Percentiles rank a stretch among this genome's conserved stretches.
phyloP scores from a whole-genome alignment of 208 protist species.

The Vickermania ingenoplastis region DNA sequence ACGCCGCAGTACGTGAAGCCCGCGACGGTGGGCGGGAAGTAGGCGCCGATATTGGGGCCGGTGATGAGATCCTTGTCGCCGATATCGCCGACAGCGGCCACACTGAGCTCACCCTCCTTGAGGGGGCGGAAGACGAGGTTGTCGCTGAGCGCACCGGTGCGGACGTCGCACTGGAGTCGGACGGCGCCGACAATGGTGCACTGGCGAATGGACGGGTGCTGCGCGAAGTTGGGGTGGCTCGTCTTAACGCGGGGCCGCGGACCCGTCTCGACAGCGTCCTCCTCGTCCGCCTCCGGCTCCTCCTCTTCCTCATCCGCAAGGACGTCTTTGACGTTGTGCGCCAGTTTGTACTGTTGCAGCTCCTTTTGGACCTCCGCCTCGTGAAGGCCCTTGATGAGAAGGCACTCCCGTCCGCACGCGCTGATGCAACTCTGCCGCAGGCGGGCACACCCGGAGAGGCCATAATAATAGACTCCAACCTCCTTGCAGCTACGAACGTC shows the following conservation, averaged over 20 bases:
- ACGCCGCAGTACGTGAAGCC: constrained; percentile 26
- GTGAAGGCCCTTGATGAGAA: constrained; percentile 48
- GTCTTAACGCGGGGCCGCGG: background rate
- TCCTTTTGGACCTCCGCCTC: constrained; percentile 20
- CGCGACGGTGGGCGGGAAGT: constrained; percentile 7
- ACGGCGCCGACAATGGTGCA: constrained; percentile 54
- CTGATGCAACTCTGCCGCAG: constrained; percentile 28
- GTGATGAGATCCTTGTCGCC: constrained; percentile 10
- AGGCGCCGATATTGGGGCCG: constrained; percentile 10
- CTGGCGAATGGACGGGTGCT: constrained; percentile 44
- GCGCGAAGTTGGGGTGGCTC: constrained; percentile 20
- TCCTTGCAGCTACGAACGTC: constrained; percentile 44
- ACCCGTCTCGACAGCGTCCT: constrained; percentile 23
- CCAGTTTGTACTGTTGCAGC: constrained; percentile 6
- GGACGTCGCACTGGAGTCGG: constrained; percentile 58
- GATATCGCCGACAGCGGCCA: background rate
- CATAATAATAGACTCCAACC: constrained; percentile 54
- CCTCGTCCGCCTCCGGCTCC: constrained; percentile 10
- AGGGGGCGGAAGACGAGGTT: constrained; percentile 57
- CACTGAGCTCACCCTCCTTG: background rate
- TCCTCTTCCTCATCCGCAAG: background rate
- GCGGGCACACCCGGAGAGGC: constrained; percentile 24
- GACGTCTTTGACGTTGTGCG: constrained; percentile 1
- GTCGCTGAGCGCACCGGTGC: constrained; percentile 43
- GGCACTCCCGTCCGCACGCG: constrained; percentile 45